Evolutionary conservation across 768 basidiomycete genomes (phyloP).

Genomic region (Suillus placidus): DNA sequence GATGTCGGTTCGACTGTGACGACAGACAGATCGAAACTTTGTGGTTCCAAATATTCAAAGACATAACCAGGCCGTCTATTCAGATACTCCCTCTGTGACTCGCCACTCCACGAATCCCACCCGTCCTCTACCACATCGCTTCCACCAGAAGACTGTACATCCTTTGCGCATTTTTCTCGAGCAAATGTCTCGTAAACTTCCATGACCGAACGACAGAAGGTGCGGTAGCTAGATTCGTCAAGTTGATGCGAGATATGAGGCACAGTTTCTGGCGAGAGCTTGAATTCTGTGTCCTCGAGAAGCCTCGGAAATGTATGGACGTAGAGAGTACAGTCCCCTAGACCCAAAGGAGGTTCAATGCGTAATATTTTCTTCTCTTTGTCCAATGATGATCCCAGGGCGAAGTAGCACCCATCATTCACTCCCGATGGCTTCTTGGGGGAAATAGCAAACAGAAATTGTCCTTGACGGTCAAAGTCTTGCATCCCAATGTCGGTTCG

Average conservation of each 20-base stretch:
- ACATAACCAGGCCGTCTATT: background rate
- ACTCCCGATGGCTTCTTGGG: background rate
- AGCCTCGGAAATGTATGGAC: constrained; percentile 7
- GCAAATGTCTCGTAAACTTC: background rate
- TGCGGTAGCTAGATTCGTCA: constrained; percentile 1
- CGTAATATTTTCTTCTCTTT: background rate
- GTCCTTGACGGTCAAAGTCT: background rate
- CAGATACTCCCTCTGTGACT: background rate
- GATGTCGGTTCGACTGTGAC: background rate
- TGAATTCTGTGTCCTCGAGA: background rate
- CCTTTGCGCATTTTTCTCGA: background rate
- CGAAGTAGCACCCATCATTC: background rate
- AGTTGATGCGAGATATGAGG: background rate
- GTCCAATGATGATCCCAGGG: background rate
- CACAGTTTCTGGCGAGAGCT: background rate
- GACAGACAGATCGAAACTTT: background rate
- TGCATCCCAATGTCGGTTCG: background rate
- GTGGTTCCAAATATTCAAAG: constrained; percentile 9
- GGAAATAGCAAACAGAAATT: background rate
- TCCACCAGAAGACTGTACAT: background rate
- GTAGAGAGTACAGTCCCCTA: background rate
- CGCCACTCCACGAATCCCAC: constrained; percentile 10
- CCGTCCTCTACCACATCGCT: background rate
- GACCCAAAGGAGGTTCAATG: background rate
- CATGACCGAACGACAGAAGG: constrained; percentile 8